A percentile compares a stretch with the other conserved stretches of the same genome.
Conservation (phyloP, 805 yeast genomes). For the Nakazawaea ernobii region DNA sequence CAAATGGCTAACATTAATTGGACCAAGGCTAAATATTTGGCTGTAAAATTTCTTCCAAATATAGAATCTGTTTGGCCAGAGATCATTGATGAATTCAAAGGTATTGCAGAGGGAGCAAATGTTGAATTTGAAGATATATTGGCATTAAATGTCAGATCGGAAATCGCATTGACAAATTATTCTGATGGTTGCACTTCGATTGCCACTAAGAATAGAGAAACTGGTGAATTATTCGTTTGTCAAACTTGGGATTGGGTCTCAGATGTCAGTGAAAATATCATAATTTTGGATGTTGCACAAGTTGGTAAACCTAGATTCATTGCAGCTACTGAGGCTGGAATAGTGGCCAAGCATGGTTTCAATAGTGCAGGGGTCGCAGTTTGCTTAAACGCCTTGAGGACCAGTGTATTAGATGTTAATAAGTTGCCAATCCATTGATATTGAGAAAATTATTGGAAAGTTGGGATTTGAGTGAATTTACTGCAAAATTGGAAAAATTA, state of each 20-base stretch:
- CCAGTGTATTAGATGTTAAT: conserved; percentile 22
- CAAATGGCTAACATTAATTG: conserved; percentile 22
- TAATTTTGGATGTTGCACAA: conserved; percentile 22
- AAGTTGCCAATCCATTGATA: conserved; percentile 32
- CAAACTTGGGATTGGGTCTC: conserved; percentile 40
- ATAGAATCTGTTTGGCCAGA: conserved; percentile 24
- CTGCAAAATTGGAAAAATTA: conserved; percentile 10
- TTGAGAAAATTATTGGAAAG: conserved; percentile 27
- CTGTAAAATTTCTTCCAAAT: conserved; percentile 22
- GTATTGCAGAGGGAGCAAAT: conserved; percentile 32
- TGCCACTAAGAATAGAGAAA: conserved; percentile 19
- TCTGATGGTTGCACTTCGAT: conserved; percentile 34
- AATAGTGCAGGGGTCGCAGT: conserved; percentile 27
- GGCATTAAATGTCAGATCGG: conserved; percentile 32
- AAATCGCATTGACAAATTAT: conserved; percentile 27
- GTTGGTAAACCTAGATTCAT: conserved; percentile 20
- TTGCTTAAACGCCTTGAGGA: conserved; percentile 24
- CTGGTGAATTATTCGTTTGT: conserved; percentile 21
- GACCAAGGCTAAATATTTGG: conserved; percentile 23
- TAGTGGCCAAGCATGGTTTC: conserved; percentile 29
- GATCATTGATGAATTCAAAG: conserved; percentile 28
- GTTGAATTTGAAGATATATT: conserved; percentile 28
- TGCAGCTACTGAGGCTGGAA: conserved; percentile 29
- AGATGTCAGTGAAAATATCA: conserved; percentile 20
- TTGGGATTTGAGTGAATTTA: conserved; percentile 14